Evolutionary conservation across 1,139 yeast species (phyloP).

Genomic region (Protomyces arabidopsidicola): DNA sequence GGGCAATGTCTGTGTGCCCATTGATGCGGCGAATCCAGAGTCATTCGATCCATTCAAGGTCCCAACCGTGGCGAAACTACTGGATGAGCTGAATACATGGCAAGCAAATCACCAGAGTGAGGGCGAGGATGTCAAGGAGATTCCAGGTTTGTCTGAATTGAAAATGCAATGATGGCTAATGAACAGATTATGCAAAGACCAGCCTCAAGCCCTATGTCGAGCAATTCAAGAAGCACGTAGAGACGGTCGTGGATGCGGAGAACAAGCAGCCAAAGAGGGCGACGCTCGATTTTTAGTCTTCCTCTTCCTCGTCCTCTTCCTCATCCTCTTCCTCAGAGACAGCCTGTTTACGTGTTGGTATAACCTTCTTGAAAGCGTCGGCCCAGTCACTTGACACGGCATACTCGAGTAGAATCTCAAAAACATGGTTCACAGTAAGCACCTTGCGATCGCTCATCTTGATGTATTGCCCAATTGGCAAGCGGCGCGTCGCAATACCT

Average conservation of each 20-base stretch:
- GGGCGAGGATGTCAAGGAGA: conserved; percentile 35
- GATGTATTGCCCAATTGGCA: conserved; percentile 85
- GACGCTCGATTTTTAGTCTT: neutral
- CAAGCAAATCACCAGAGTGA: conserved; percentile 45
- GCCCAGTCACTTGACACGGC: conserved; percentile 58
- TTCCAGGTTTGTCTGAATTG: conserved; percentile 32
- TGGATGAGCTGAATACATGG: conserved; percentile 49
- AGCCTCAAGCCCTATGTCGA: conserved; percentile 69
- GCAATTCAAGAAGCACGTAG: conserved; percentile 63
- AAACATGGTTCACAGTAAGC: conserved; percentile 89
- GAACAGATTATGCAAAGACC: conserved; percentile 58
- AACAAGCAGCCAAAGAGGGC: conserved; percentile 44
- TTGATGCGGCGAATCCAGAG: conserved; percentile 53
- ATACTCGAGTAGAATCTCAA: conserved; percentile 64
- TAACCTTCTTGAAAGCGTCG: conserved; percentile 71
- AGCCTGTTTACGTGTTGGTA: conserved; percentile 67
- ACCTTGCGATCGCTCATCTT: conserved; percentile 81
- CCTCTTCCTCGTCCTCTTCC: conserved; percentile 2
- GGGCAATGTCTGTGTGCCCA: conserved; percentile 96
- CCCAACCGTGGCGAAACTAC: conserved; percentile 66
- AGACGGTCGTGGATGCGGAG: conserved; percentile 54
- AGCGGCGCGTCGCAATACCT: conserved; percentile 66
- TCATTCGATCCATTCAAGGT: conserved; percentile 75
- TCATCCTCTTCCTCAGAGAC: conserved; percentile 9
- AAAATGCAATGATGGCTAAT: conserved; percentile 19